A percentile compares a stretch with the other conserved stretches of the same genome.
phyloP scores from a whole-genome alignment of 2,329 filamentous ascomycete genomes.

The Mollisiaceae sp. region DNA sequence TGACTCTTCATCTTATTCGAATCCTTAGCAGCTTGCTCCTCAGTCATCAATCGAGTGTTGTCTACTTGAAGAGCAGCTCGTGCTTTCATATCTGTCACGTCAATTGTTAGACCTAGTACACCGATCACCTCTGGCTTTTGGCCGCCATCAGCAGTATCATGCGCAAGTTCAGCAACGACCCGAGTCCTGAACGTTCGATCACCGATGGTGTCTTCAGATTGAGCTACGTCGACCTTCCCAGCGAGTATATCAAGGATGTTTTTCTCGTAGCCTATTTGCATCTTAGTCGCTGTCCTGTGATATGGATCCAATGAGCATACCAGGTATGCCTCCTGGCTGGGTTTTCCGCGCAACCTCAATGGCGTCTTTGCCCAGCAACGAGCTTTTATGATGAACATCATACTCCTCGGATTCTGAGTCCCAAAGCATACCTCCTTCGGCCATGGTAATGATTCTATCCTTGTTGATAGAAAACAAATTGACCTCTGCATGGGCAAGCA shows the following conservation, averaged over 20 bases:
- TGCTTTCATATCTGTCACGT: slow-evolving; percentile 36
- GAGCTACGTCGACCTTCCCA: slow-evolving; percentile 31
- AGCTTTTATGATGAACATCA: slow-evolving; percentile 21
- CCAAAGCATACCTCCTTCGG: slow-evolving; percentile 33
- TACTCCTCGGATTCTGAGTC: slow-evolving; percentile 1
- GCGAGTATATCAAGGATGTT: slow-evolving; percentile 29
- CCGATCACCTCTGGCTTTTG: slow-evolving; percentile 32
- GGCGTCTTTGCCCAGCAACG: slow-evolving; percentile 25
- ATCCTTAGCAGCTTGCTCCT: slow-evolving; percentile 37
- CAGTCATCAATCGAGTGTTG: slow-evolving; percentile 31
- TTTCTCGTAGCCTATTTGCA: slow-evolving; percentile 27
- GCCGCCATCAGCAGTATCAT: slow-evolving; percentile 28
- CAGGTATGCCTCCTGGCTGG: slow-evolving; percentile 25
- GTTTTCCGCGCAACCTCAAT: slow-evolving; percentile 24
- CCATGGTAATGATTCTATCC: slow-evolving; percentile 30
- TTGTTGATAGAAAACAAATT: slow-evolving; percentile 34
- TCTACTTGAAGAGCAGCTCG: slow-evolving; percentile 33
- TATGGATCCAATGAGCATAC: slow-evolving; percentile 9
- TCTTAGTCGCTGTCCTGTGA: background rate
- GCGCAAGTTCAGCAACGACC: slow-evolving; percentile 34
- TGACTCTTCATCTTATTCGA: slow-evolving; percentile 36
- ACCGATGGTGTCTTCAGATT: slow-evolving; percentile 32
- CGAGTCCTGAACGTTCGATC: slow-evolving; percentile 31
- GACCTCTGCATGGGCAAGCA: slow-evolving; percentile 36
- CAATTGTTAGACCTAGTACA: slow-evolving; percentile 35